A percentile compares a stretch with the other conserved stretches of the same genome.
phyloP scores from a whole-genome alignment of 108 stramenopile genomes.

The Conticribra guillardii region DNA sequence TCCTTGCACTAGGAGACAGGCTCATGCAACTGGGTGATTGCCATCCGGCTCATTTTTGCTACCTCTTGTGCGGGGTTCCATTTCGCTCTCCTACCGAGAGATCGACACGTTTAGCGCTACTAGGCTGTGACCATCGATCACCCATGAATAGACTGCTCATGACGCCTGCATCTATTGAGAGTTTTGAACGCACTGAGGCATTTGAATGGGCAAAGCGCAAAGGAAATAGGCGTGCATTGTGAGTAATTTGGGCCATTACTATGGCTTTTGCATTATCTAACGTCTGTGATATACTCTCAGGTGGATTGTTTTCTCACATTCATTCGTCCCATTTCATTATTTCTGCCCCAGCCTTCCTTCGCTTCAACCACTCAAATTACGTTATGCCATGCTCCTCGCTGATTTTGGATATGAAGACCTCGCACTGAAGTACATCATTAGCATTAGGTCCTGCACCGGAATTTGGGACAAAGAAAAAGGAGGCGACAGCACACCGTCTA shows the following conservation, averaged over 20 bases:
- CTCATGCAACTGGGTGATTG: constrained; percentile 62
- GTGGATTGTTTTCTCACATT: neutral
- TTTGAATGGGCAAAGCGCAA: constrained; percentile 90
- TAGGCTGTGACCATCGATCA: constrained; percentile 72
- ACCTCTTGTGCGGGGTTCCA: constrained; percentile 78
- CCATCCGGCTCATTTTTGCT: constrained; percentile 84
- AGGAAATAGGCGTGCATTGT: constrained; percentile 72
- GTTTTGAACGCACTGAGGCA: constrained; percentile 84
- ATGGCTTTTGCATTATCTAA: too few relatives aligned
- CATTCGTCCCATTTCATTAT: neutral
- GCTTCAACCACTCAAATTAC: constrained; percentile 81
- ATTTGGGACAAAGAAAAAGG: constrained; percentile 14
- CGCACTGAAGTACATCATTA: constrained; percentile 60
- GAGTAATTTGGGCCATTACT: too few relatives aligned
- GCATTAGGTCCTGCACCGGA: constrained; percentile 57
- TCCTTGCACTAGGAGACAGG: constrained; percentile 78
- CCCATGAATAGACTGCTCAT: constrained; percentile 45
- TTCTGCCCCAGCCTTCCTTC: constrained; percentile 30
- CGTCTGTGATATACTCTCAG: too few relatives aligned
- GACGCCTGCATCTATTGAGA: constrained; percentile 60
- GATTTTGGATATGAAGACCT: constrained; percentile 63
- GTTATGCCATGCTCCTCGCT: constrained; percentile 74
- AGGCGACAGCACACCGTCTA: neutral
- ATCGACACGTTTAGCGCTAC: constrained; percentile 57
- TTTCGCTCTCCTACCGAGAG: constrained; percentile 50